phyloP scores from a whole-genome alignment of 108 stramenopile species.

The Asterionellopsis glacialis region DNA sequence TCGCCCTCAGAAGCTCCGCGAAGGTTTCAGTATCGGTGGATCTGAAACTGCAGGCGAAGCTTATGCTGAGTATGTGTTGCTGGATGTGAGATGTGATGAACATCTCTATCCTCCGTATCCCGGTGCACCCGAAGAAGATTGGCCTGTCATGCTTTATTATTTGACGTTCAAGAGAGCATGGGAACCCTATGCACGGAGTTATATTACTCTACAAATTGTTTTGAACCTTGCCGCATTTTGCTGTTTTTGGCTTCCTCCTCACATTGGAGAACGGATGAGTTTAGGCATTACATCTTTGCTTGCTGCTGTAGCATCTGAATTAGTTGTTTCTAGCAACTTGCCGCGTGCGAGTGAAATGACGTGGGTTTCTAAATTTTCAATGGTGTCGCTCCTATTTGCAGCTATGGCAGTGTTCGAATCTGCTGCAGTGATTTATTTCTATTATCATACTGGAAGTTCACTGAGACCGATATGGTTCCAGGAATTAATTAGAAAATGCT shows the following conservation, averaged over 20 bases:
- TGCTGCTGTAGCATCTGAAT: slow-evolving; percentile 34
- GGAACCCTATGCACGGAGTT: slow-evolving; percentile 39
- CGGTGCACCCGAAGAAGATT: slow-evolving; percentile 24
- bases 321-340: slow-evolving; percentile 25
- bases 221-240: slow-evolving; percentile 30
- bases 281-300: slow-evolving; percentile 34
- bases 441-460: slow-evolving; percentile 13
- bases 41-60: slow-evolving; percentile 32
- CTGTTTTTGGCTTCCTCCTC: slow-evolving; percentile 36
- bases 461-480: slow-evolving; percentile 4
- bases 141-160: slow-evolving; percentile 37
- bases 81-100: not conserved
- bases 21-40: slow-evolving; percentile 23
- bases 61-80: slow-evolving; percentile 22
- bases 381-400: slow-evolving; percentile 14
- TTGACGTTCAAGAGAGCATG: slow-evolving; percentile 23
- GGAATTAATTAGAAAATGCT: no score
- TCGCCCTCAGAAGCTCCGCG: slow-evolving; percentile 8
- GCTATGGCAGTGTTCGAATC: slow-evolving; percentile 24
- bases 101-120: slow-evolving; percentile 26
- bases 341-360: slow-evolving; percentile 24
- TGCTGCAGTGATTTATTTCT: slow-evolving; percentile 30
- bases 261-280: slow-evolving; percentile 39
- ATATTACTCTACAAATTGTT: slow-evolving; percentile 22
- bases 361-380: slow-evolving; percentile 35